Percentiles rank a stretch among this genome's conserved stretches.
These are phyloP conservation scores for Psilocybe azurescens DNA, from an alignment of 768 basidiomycete species.

Conservation along the genomic window DNA sequence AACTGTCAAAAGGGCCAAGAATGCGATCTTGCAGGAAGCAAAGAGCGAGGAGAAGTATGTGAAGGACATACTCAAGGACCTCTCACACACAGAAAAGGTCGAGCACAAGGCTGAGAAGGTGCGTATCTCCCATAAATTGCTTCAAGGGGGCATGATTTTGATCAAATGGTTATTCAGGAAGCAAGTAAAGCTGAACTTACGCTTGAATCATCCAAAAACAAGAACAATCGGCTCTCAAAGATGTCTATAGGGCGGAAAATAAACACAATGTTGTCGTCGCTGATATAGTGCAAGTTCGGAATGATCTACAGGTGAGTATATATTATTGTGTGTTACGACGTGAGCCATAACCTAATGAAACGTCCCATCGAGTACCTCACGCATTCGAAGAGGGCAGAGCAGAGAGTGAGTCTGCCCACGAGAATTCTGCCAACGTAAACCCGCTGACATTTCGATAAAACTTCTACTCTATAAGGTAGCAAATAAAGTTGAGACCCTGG, in stretches of 20 bases:
- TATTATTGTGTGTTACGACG: too few relatives aligned
- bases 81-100: slow-evolving; percentile 55
- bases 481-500: slow-evolving; percentile 11
- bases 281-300: slow-evolving; percentile 43
- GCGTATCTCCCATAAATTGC: not conserved
- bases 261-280: slow-evolving; percentile 53
- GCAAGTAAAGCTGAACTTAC: slow-evolving; percentile 10
- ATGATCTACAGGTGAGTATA: slow-evolving; percentile 25
- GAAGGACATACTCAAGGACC: slow-evolving; percentile 56
- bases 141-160: not conserved
- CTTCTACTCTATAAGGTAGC: not conserved
- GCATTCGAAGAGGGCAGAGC: too few relatives aligned
- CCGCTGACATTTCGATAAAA: too few relatives aligned
- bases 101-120: slow-evolving; percentile 59
- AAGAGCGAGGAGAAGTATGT: slow-evolving; percentile 54
- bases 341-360: not conserved
- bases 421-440: too few relatives aligned
- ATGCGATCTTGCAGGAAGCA: slow-evolving; percentile 50
- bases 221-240: slow-evolving; percentile 52
- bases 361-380: not conserved
- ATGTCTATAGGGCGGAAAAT: slow-evolving; percentile 55
- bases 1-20: slow-evolving; percentile 41
- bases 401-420: too few relatives aligned
- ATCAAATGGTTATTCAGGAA: not conserved
- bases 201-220: slow-evolving; percentile 47